Evolutionary conservation across 106 monocot genomes (phyloP), one percentile per base, ranked within the genome.

Genomic region (Apostasia shenzhenica): DNA sequence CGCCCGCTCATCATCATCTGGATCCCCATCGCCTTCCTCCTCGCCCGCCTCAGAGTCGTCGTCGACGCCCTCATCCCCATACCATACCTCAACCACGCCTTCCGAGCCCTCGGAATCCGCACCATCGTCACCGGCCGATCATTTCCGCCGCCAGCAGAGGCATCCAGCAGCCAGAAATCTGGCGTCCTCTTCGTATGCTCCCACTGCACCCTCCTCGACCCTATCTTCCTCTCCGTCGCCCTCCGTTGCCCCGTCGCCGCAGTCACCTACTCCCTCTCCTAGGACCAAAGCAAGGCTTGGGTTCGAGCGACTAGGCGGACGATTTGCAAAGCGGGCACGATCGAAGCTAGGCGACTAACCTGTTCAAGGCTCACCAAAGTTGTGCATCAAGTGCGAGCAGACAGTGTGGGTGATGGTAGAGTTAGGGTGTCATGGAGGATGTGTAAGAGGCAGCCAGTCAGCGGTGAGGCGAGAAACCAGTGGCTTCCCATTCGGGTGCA

Each of bases 171-270:
- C 9, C 5, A 47, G n/a, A 26, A 14, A 3, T 10, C 39, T 0
- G 75, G 78, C 52, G 70, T 70, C 1, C 55, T 88, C 8, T 88
- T 73, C 66, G 72, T 68, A 2, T 83, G 83, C 72, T 73, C 67
- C 2, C 83, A 88, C 69, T 57, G 81, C 43, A 83, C 88, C 1
- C 76, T 88, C 6, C 43, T 88, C 14, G 88, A 88, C 66, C 83
- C 88, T 0, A 67, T 84, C 48, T 60, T 83, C 58, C 41, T 81
- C 11, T 75, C 83, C 0, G 48, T 42, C 0, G 57, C 55, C 0
- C 76, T 88, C 2, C 67, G 54, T 2, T 63, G 78, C 0, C 54
- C 39, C 3, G 51, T 84, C 41, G 10, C 59, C 2, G 76, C 78
- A 0, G 83, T 84, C 48, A 84, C 88, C 4, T 88, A 84, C 69